Evolutionary conservation across 192 early-diverging fungal genomes (phyloP).

Genomic region (Umbelopsis sp.): DNA sequence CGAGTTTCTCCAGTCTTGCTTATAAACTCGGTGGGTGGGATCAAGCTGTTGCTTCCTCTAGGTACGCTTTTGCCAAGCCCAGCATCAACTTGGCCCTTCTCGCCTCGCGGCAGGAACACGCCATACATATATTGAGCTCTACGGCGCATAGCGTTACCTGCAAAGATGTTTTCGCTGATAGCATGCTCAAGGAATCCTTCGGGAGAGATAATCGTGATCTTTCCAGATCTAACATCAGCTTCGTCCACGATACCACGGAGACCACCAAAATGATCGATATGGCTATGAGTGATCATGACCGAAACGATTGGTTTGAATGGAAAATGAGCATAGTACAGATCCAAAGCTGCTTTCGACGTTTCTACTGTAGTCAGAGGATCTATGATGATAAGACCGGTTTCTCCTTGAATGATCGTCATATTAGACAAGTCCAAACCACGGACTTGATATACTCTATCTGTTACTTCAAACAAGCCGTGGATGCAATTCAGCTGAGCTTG

Average conservation of each 20-base stretch:
- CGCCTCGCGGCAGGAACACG: not conserved
- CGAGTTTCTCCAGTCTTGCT: conserved; percentile 6
- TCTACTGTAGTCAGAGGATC: conserved; percentile 2
- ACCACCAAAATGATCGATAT: conserved; percentile 16
- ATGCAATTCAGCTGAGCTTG: not conserved
- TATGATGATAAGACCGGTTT: conserved; percentile 1
- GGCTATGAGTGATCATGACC: conserved; percentile 14
- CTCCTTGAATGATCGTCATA: conserved; percentile 12
- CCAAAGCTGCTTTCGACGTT: not conserved
- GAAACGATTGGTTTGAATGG: not conserved
- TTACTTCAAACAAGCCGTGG: not conserved
- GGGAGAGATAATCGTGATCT: not conserved
- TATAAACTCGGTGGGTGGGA: not conserved
- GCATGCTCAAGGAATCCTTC: conserved; percentile 15
- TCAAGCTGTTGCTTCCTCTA: not conserved
- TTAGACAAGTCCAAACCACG: conserved; percentile 2
- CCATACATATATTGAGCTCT: conserved; percentile 19
- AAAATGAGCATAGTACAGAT: not conserved
- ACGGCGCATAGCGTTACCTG: conserved; percentile 11
- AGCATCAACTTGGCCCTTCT: conserved; percentile 8
- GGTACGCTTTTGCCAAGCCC: not conserved
- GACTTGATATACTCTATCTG: conserved; percentile 11
- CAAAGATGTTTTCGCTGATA: conserved; percentile 10
- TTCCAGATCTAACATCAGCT: conserved; percentile 7
- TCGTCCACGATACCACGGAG: not conserved